Base-by-base conservation (phyloP, 805 yeast genomes). In the Cyberlindnera petersonii region DNA sequence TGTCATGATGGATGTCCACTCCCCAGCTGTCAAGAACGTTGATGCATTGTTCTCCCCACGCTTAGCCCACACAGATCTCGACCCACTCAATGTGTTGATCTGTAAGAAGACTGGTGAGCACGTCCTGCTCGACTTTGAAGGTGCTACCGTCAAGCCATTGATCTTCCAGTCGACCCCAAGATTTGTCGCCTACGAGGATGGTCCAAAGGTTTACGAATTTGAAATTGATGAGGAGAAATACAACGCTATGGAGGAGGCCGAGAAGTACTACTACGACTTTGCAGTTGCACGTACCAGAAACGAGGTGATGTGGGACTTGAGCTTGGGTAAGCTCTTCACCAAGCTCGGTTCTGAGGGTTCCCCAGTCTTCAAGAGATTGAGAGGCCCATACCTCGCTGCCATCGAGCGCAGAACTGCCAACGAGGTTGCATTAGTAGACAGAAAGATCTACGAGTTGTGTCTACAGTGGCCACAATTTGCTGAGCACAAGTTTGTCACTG, bases 201-300 rank as follows among this genome's bases (percentile, higher is more conserved):
- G 98, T 6, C 88, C 88, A 44, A 88, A 88, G 61, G 74, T 93
- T 37, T 89, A 79, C 68, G 75, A 82, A 53, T 65, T 82, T 49
- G 74, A 76, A 37, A 78, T 82, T 39, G 96, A 88, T 42, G 72
- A 86, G 44, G 87, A 83, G 31, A 79, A 77, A 35, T 89, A 68
- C 60, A 77, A 75, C 4, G 65, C 72, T 39, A 65, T 89, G 63
- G 75, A 75, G 35, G 94, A 83, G 29, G 64, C 74, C 31, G 93
- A 86, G 48, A 75, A 82, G 63, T 80, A 77, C 47, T 89, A 89
- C 59, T 85, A 84, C 53, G 81, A 82, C 53, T 89, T 84, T 64
- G 86, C 91, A 80, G 81, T 81, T 61, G 79, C 79, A 52, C 79
- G 91, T 63, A 89, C 98, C 5, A 80, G 96, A 70, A 87, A 89